Evolutionary conservation across 345 rosid genomes (phyloP).

Genomic region (Linum lewisii): DNA sequence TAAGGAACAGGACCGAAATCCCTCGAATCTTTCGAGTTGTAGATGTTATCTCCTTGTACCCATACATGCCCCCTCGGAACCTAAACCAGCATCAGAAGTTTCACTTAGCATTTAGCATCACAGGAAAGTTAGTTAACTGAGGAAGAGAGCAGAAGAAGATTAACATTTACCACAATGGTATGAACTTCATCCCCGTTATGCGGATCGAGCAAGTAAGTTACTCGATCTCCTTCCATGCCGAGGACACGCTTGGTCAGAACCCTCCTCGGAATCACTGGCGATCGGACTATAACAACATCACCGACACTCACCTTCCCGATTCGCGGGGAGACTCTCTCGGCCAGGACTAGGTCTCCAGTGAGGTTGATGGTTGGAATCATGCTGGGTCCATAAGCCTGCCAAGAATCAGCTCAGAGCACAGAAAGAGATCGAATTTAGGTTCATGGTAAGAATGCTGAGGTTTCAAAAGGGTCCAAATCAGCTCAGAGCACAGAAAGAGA

Average conservation of each 20-base stretch:
- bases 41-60: slow-evolving; percentile 59
- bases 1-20: slow-evolving; percentile 64
- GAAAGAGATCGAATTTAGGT: background rate
- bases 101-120: no score
- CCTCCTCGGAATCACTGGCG: slow-evolving; percentile 45
- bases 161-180: slow-evolving; percentile 39
- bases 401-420: background rate
- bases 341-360: slow-evolving; percentile 39
- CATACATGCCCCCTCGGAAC: slow-evolving; percentile 72
- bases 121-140: background rate
- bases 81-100: slow-evolving; percentile 22
- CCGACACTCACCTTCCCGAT: slow-evolving; percentile 43
- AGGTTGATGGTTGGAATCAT: slow-evolving; percentile 56
- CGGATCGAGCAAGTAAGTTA: slow-evolving; percentile 44
- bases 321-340: slow-evolving; percentile 41
- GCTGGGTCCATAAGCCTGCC: slow-evolving; percentile 61
- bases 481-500: background rate
- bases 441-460: background rate
- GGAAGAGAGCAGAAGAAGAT: background rate
- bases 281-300: slow-evolving; percentile 51
- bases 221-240: slow-evolving; percentile 52
- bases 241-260: slow-evolving; percentile 43
- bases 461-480: background rate
- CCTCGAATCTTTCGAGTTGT: slow-evolving; percentile 58
- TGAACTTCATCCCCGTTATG: slow-evolving; percentile 20